These are phyloP conservation scores for Backusella luteola DNA, from an alignment of 192 early-diverging fungal species.

Conservation along the genomic window DNA sequence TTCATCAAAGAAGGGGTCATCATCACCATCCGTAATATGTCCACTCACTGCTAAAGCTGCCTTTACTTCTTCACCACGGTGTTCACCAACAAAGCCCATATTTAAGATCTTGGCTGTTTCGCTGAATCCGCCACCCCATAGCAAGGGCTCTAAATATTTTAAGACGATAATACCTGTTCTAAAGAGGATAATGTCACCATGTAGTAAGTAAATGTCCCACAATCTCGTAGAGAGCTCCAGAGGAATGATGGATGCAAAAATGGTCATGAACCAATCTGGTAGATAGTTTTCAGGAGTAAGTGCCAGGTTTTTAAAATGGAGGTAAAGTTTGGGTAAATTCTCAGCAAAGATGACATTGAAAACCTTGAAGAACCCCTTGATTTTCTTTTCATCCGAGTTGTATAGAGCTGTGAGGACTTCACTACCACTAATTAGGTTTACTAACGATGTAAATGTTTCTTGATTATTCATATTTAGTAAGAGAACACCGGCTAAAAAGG, in stretches of 20 bases:
- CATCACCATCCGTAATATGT: slow-evolving; percentile 34
- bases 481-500: slow-evolving; percentile 42
- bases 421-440: slow-evolving; percentile 34
- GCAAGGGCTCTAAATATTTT: slow-evolving; percentile 37
- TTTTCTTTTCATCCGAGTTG: slow-evolving; percentile 28
- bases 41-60: slow-evolving; percentile 39
- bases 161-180: slow-evolving; percentile 35
- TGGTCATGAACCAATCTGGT: slow-evolving; percentile 41
- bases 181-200: slow-evolving; percentile 42
- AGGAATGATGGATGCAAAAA: slow-evolving; percentile 40
- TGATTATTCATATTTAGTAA: slow-evolving; percentile 38
- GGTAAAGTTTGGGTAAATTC: slow-evolving; percentile 41
- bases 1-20: slow-evolving; percentile 40
- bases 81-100: slow-evolving; percentile 39
- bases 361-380: slow-evolving; percentile 37
- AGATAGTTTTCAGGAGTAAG: slow-evolving; percentile 40
- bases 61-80: slow-evolving; percentile 38
- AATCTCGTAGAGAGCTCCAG: slow-evolving; percentile 36
- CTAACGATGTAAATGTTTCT: slow-evolving; percentile 28
- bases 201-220: slow-evolving; percentile 42
- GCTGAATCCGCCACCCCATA: slow-evolving; percentile 40
- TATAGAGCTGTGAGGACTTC: slow-evolving; percentile 35
- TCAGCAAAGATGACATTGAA: slow-evolving; percentile 43
- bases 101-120: slow-evolving; percentile 35
- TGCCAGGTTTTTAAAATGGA: slow-evolving; percentile 39